Evolutionary conservation across 441 rosid species (phyloP), one percentile per base, ranked within the genome.

Genomic region (Manihot esculenta): DNA sequence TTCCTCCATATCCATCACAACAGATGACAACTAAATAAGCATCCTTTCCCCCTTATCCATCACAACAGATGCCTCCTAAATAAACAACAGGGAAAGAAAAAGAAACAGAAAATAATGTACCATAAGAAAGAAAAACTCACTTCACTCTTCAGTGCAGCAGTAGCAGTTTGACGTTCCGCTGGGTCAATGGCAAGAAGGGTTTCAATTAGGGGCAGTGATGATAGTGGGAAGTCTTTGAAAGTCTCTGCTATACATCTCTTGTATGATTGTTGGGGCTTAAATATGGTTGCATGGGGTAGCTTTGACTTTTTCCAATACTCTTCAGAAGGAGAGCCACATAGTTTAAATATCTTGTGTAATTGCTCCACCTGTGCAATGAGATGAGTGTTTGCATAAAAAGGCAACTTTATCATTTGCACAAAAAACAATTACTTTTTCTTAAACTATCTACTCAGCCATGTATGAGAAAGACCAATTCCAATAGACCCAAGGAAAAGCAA

Each of bases 231-330:
- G 49, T 88, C 91, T 80, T 88, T 93, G 71, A 87, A 93, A 10
- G 92, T 93, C 71, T 87, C 94, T 58, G 59, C 81, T 74, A 93
- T 86, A 78, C 87, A 75, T 82, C 96, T 80, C 81, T 78, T 86
- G 81, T 93, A 93, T 45, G 98, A 89, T 64, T 91, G 95, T 50
- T 90, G 89, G 14, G 97, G 98, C 80, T 87, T 93, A 79, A 89
- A 91, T 66, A 91, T 82, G 51, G 98, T 88, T 79, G 94, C 94
- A 79, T 93, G 92, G 4, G 97, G 99, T 73, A 94, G 77, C 84
- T 84, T 89, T 68, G 87, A 87, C 79, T 85, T 94, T 80, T 84
- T 92, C 98, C 99, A 94, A 69, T 88, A 94, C 62, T 92, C 99
- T 65, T 94, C 97, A 2, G 96, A 77, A 74, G 96, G 97, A 12